Conservation (phyloP, 768 basidiomycete species). For the Cantharellus anzutake region DNA sequence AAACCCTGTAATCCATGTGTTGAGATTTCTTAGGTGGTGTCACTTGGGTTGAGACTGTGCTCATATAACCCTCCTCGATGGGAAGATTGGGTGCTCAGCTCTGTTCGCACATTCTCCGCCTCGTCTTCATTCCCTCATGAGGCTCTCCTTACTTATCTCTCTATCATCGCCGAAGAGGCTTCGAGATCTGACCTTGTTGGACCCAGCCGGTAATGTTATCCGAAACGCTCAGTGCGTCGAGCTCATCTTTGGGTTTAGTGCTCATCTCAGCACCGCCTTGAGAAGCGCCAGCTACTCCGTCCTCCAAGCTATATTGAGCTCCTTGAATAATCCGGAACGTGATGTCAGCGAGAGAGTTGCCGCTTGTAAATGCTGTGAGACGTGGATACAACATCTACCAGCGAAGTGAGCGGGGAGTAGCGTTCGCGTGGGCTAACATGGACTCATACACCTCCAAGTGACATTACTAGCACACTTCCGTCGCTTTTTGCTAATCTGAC, state of each 20-base stretch:
- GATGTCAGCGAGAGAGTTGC: conserved; percentile 36
- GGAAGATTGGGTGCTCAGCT: conserved; percentile 59
- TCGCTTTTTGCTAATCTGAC: conserved; percentile 27
- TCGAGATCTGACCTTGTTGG: conserved; percentile 37
- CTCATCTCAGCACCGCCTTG: conserved; percentile 44
- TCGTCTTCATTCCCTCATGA: conserved; percentile 22
- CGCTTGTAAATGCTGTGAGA: conserved; percentile 61
- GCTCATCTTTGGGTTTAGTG: conserved; percentile 20
- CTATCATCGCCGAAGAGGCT: conserved; percentile 64
- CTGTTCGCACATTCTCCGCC: conserved; percentile 39
- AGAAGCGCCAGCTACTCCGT: conserved; percentile 52
- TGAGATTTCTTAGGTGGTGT: conserved; percentile 29
- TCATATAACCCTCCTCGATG: conserved; percentile 38
- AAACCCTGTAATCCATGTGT: not conserved
- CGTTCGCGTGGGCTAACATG: not conserved
- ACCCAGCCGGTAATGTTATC: conserved; percentile 14
- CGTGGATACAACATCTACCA: conserved; percentile 59
- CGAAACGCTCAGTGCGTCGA: conserved; percentile 1
- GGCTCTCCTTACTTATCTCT: conserved; percentile 51
- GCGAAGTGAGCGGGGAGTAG: conserved; percentile 29
- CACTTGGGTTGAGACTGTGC: conserved; percentile 52
- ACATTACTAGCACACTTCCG: conserved; percentile 35
- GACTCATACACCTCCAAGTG: conserved; percentile 21
- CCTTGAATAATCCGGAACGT: conserved; percentile 27
- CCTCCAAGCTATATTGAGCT: conserved; percentile 40